Percentiles rank a stretch among this genome's conserved stretches.
phyloP scores from a whole-genome alignment of 192 early-diverging fungal genomes.

The Umbelopsis vinacea region DNA sequence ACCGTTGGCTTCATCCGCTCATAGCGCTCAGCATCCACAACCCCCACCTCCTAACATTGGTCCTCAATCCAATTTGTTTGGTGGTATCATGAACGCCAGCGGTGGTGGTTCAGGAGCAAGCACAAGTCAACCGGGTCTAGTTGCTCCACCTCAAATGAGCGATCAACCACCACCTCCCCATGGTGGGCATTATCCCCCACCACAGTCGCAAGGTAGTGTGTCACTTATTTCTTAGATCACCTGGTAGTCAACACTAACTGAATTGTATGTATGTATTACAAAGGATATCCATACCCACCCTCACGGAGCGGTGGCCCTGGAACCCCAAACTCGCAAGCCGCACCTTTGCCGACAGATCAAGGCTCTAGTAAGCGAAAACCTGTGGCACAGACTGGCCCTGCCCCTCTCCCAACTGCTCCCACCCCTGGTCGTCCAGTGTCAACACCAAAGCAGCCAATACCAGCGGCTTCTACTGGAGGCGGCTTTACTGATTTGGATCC shows the following conservation, averaged over 20 bases:
- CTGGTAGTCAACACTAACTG: neutral
- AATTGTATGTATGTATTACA: neutral
- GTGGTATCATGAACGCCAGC: conserved; percentile 52
- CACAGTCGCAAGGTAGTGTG: neutral
- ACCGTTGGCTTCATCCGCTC: conserved; percentile 27
- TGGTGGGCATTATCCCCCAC: conserved; percentile 32
- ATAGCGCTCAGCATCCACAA: conserved; percentile 45
- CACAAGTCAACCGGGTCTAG: conserved; percentile 38
- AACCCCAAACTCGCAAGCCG: conserved; percentile 27
- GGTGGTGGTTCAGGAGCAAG: conserved; percentile 41
- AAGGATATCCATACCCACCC: conserved; percentile 18
- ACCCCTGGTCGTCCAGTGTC: conserved; percentile 40
- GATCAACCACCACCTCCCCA: conserved; percentile 45
- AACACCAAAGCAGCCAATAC: conserved; percentile 44
- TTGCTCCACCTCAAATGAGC: conserved; percentile 57
- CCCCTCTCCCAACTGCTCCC: conserved; percentile 20
- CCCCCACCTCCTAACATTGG: conserved; percentile 68
- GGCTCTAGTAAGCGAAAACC: conserved; percentile 1
- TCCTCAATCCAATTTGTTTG: conserved; percentile 62
- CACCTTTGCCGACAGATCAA: conserved; percentile 20
- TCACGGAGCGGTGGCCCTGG: conserved; percentile 26
- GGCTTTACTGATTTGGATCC: conserved; percentile 77
- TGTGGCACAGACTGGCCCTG: neutral
- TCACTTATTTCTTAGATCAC: neutral
- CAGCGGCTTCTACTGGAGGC: conserved; percentile 33